phyloP scores from a whole-genome alignment of 2,329 filamentous ascomycete genomes.

The Phialophora macrospora region DNA sequence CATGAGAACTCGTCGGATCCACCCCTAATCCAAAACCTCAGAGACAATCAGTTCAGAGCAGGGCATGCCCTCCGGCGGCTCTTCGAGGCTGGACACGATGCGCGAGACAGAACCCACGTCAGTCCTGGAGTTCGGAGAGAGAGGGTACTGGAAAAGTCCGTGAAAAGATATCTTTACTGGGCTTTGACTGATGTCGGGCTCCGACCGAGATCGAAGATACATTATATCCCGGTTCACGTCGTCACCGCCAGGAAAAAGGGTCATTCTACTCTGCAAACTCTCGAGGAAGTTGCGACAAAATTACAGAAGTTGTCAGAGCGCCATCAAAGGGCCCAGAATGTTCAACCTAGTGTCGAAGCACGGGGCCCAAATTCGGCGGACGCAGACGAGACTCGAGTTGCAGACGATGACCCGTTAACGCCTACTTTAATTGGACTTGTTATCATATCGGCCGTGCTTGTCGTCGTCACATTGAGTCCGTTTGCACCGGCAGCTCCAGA shows the following conservation, averaged over 20 bases:
- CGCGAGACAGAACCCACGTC: constrained; percentile 56
- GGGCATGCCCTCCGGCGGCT: constrained; percentile 57
- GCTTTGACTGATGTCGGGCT: constrained; percentile 54
- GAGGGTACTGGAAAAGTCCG: constrained; percentile 39
- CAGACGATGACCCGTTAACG: constrained; percentile 39
- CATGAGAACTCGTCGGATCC: constrained; percentile 43
- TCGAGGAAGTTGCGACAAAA: constrained; percentile 51
- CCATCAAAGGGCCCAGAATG: constrained; percentile 47
- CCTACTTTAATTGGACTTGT: constrained; percentile 62
- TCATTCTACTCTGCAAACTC: constrained; percentile 48
- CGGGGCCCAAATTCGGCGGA: not conserved
- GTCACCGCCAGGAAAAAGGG: constrained; percentile 50
- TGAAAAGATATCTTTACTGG: constrained; percentile 60
- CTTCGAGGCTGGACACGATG: constrained; percentile 56
- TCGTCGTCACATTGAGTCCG: constrained; percentile 55
- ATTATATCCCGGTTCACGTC: constrained; percentile 53
- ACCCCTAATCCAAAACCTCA: constrained; percentile 53
- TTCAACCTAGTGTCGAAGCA: constrained; percentile 33
- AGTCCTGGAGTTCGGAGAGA: constrained; percentile 40
- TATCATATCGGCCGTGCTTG: constrained; percentile 59
- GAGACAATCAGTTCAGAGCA: constrained; percentile 55
- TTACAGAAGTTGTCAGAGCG: constrained; percentile 51
- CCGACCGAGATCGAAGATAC: constrained; percentile 45
- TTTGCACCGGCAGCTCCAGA: constrained; percentile 1
- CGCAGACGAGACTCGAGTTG: constrained; percentile 23